phyloP scores from a whole-genome alignment of 371 early-diverging fungal genomes.

The Saksenaea vasiformis region DNA sequence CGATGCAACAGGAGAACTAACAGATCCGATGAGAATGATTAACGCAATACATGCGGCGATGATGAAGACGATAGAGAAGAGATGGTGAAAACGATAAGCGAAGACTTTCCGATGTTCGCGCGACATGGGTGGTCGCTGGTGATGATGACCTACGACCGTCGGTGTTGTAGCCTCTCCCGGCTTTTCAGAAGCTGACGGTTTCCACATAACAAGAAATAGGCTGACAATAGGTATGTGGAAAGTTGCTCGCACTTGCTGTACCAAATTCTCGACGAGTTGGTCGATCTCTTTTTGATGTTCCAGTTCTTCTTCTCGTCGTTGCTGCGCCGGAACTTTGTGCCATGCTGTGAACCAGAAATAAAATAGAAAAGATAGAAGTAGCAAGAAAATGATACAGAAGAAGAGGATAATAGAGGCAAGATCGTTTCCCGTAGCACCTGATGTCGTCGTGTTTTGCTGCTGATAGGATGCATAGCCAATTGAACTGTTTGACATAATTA shows the following conservation, averaged over 20 bases:
- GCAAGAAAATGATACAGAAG: conserved; percentile 37
- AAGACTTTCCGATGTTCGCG: conserved; percentile 46
- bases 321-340: conserved; percentile 44
- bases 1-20: conserved; percentile 14
- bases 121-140: conserved; percentile 13
- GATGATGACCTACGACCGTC: conserved; percentile 2
- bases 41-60: conserved; percentile 29
- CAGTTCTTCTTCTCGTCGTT: conserved; percentile 43
- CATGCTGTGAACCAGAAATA: conserved; percentile 56
- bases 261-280: conserved; percentile 44
- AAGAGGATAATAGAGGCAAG: conserved; percentile 46
- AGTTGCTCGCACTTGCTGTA: conserved; percentile 35
- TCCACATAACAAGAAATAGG: conserved; percentile 31
- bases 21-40: conserved; percentile 36
- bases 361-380: conserved; percentile 38
- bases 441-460: conserved; percentile 32
- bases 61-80: conserved; percentile 39
- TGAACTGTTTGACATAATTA: conserved; percentile 10
- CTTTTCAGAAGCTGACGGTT: conserved; percentile 17
- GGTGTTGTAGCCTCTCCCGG: conserved; percentile 25
- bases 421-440: conserved; percentile 21
- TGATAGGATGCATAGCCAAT: conserved; percentile 53
- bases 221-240: conserved; percentile 42
- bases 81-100: conserved; percentile 35
- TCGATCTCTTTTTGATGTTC: conserved; percentile 51